Conservation (phyloP, 345 rosid species). For the Rubroshorea leprosula region DNA sequence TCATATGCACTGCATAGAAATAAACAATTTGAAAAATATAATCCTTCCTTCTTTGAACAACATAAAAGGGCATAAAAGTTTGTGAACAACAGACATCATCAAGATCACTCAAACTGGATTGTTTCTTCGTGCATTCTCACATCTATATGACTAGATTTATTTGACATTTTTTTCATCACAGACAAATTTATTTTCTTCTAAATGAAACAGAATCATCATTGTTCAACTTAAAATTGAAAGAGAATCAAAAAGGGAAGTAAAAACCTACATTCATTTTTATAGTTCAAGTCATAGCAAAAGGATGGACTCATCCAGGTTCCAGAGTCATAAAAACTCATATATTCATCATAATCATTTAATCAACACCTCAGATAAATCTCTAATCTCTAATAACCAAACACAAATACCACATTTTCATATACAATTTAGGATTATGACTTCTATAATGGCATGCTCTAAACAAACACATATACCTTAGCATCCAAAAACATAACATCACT, state of each 20-base stretch:
- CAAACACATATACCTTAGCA: not conserved
- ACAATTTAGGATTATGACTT: not conserved
- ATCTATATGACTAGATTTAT: not conserved
- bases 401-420: not conserved
- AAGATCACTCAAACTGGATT: not conserved
- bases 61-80: not conserved
- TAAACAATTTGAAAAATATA: not conserved
- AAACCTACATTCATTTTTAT: not conserved
- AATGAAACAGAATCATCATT: slow-evolving; percentile 10
- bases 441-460: not conserved
- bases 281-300: not conserved
- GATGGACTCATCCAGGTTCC: not conserved
- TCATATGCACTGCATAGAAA: not conserved
- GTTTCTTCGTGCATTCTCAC: not conserved
- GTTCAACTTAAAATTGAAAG: not conserved
- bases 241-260: not conserved
- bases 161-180: not conserved
- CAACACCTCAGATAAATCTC: not conserved
- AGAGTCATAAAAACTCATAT: not conserved
- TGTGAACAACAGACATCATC: not conserved
- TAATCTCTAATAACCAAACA: not conserved
- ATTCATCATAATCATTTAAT: not conserved
- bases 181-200: not conserved
- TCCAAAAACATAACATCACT: not conserved
- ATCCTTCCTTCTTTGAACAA: not conserved